Base-by-base conservation (phyloP, 2,329 filamentous ascomycete genomes). In the Balansia obtecta region DNA sequence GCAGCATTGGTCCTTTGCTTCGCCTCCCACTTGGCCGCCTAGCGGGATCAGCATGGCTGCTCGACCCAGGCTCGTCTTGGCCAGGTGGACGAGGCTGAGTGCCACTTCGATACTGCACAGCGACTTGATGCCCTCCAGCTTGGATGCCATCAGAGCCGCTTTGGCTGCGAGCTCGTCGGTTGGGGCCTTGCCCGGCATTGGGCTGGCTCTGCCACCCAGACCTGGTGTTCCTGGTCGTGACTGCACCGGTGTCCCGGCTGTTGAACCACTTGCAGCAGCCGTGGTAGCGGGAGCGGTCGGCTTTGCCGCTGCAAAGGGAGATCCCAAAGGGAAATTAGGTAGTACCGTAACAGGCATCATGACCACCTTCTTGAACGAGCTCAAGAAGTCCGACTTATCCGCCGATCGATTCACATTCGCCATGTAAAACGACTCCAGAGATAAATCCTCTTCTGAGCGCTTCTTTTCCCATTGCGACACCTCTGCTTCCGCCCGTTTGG, bases 291-390 rank as follows among this genome's bases (percentile, higher is more conserved):
- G 18, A 1, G 58, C 50, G 9, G 65, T 52, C 0, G 71, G 62
- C 49, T 71, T 75, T 45, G 60, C 63, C 37, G 66, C 67, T 53
- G 69, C 75, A 61, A 81, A 87, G 50, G 75, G 75, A n/a, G 72
- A 79, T 9, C 73, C 71, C 46, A 79, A 70, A 6, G 78, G 68
- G 53, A 88, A 79, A 45, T 78, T 83, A 1, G 88, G 87, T 4
- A 97, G 72, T 9, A 89, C 91, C 48, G 88, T 95, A 46, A 98
- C 91, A 2, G 93, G 93, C 83, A 95, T 94, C 90, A 98, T 96
- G 56, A 98, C 87, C 9, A 98, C 93, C 66, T 97, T 97, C 63
- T 89, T 96, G 74, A 98, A 98, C 0, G 90, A 95, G 44, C 84
- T 93, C 54, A 98, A 65, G 60, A 98, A 98, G 64, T 98, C 93